Evolutionary conservation across 1,139 yeast species (phyloP).

Genomic region (Yamadazyma atlantica): DNA sequence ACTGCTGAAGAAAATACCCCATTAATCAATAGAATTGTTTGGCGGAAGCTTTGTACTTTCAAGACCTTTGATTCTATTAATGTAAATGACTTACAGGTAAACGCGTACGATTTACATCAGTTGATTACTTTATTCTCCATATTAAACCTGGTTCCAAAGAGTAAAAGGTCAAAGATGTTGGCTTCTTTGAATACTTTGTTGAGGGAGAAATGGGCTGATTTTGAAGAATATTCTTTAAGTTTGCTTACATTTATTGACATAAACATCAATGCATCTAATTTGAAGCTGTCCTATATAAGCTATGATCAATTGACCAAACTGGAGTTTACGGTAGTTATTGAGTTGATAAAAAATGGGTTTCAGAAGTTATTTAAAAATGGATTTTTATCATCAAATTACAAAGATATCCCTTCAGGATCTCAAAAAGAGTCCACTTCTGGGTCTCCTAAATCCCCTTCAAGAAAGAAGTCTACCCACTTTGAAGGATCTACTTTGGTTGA

Average conservation of each 20-base stretch:
- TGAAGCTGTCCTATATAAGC: constrained; percentile 22
- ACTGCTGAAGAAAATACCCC: not conserved
- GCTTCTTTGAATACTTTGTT: constrained; percentile 15
- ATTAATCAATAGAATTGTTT: constrained; percentile 6
- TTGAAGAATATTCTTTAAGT: constrained; percentile 29
- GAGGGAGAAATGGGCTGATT: constrained; percentile 30
- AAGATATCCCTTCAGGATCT: not conserved
- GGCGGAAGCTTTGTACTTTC: constrained; percentile 15
- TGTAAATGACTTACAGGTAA: constrained; percentile 27
- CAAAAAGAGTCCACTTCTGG: not conserved
- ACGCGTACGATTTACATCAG: constrained; percentile 33
- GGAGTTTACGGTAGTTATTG: constrained; percentile 30
- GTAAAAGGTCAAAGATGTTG: constrained; percentile 20
- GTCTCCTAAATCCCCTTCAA: constrained; percentile 5
- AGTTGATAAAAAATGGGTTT: constrained; percentile 35
- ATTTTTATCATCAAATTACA: constrained; percentile 15
- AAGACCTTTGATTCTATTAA: constrained; percentile 28
- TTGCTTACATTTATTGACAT: constrained; percentile 42
- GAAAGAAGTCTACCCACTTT: constrained; percentile 13
- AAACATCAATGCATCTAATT: constrained; percentile 25
- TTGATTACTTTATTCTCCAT: constrained; percentile 45
- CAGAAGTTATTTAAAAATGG: constrained; percentile 34
- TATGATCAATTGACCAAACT: constrained; percentile 34
- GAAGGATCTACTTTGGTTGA: constrained; percentile 42
- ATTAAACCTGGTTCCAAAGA: constrained; percentile 24